A percentile compares a stretch with the other conserved stretches of the same genome.
Evolutionary conservation across 768 basidiomycete species (phyloP).

Genomic region (Pisolithus microcarpus): DNA sequence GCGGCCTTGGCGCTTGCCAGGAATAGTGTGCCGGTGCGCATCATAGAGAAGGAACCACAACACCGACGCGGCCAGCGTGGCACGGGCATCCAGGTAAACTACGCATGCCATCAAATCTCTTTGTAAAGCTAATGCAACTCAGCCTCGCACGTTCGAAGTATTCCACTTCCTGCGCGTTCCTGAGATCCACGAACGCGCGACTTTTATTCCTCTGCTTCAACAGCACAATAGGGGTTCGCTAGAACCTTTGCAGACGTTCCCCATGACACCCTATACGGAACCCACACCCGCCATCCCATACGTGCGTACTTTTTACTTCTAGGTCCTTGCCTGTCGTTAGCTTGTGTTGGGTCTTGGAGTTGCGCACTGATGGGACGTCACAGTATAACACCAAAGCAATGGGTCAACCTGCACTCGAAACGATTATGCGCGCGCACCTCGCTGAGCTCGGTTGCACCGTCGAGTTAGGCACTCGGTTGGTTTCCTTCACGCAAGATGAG

Average conservation of each 20-base stretch:
- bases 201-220: conserved; percentile 20
- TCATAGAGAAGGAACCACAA: conserved; percentile 11
- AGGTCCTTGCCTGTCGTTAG: too few species aligned
- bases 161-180: conserved; percentile 35
- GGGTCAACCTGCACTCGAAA: conserved; percentile 27
- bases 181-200: conserved; percentile 28
- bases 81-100: conserved; percentile 1
- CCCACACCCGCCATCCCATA: conserved; percentile 22
- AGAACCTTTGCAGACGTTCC: conserved; percentile 10
- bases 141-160: conserved; percentile 41
- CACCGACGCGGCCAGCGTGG: conserved; percentile 5
- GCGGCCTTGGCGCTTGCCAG: conserved; percentile 16
- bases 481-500: conserved; percentile 34
- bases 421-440: conserved; percentile 12
- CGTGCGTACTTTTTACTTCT: conserved; percentile 7
- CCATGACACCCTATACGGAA: conserved; percentile 5
- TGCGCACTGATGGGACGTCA: not conserved
- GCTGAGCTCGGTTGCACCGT: conserved; percentile 23
- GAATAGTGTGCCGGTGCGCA: conserved; percentile 20
- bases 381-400: conserved; percentile 11
- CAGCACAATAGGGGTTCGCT: conserved; percentile 26
- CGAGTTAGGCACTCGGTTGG: conserved; percentile 39
- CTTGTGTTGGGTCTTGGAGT: too few species aligned
- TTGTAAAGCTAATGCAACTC: not conserved
- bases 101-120: not conserved